These are phyloP conservation scores for Vigna radiata DNA, from an alignment of 306 rosid genomes.

Conservation along the genomic window DNA sequence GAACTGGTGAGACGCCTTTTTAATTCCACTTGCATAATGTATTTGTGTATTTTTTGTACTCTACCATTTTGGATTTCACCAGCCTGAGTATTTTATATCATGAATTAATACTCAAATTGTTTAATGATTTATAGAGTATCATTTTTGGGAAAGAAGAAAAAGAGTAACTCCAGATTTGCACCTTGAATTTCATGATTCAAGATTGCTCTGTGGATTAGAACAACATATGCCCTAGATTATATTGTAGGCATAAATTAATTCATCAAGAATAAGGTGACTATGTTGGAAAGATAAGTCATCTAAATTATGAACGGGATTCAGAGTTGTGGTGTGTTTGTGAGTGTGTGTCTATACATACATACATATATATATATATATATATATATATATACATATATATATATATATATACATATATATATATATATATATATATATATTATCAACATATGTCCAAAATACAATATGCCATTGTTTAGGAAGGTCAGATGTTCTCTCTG, in stretches of 20 bases:
- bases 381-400: too few species aligned
- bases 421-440: too few species aligned
- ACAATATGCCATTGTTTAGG: constrained; percentile 10
- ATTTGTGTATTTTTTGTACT: background rate
- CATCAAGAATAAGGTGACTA: constrained; percentile 5
- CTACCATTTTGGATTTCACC: constrained; percentile 16
- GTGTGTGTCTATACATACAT: too few species aligned
- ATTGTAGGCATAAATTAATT: constrained; percentile 16
- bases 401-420: too few species aligned
- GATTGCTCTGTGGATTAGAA: constrained; percentile 27
- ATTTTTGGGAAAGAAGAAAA: constrained; percentile 35
- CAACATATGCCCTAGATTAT: constrained; percentile 14
- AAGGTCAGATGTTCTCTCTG: constrained; percentile 19
- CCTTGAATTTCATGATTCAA: constrained; percentile 37
- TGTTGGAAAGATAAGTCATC: constrained; percentile 11
- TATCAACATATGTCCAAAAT: too few species aligned
- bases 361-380: too few species aligned
- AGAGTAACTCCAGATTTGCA: constrained; percentile 2
- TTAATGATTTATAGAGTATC: constrained; percentile 9
- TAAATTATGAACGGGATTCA: constrained; percentile 12
- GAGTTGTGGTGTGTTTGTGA: too few species aligned
- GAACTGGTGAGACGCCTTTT: constrained; percentile 68
- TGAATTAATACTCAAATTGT: constrained; percentile 31
- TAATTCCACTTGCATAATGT: constrained; percentile 25
- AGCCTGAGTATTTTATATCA: constrained; percentile 27